Conservation (phyloP, 2,329 filamentous ascomycete genomes). For the Coniella lustricola region DNA sequence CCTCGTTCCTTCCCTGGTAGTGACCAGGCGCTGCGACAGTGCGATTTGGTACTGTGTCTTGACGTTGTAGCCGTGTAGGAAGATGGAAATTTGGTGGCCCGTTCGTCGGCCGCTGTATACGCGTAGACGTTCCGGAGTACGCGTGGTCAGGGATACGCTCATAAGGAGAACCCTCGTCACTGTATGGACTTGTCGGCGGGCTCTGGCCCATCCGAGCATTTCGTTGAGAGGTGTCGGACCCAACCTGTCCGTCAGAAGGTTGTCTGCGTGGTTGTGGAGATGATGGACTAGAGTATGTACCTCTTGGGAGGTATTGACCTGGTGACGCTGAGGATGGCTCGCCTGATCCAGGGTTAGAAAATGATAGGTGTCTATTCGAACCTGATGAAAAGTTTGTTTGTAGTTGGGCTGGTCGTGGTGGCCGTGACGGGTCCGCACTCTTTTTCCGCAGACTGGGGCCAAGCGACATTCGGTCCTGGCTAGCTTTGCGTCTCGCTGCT, state of each 20-base stretch:
- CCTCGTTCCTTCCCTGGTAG: neutral
- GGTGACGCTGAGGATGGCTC: neutral
- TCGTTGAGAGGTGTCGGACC: neutral
- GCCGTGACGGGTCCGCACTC: neutral
- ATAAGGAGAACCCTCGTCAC: neutral
- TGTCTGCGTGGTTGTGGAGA: conserved; percentile 3
- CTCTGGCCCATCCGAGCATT: neutral
- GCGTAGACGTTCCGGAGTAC: neutral
- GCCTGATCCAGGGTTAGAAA: neutral
- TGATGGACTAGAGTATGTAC: neutral
- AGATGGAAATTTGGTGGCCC: conserved; percentile 11
- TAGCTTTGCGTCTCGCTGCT: conserved; percentile 1
- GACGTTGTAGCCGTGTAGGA: conserved; percentile 5
- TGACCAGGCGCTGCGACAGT: neutral
- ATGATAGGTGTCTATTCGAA: neutral
- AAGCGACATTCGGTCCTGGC: conserved; percentile 3
- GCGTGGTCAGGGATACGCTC: neutral
- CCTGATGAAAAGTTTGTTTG: conserved; percentile 1
- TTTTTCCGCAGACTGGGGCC: neutral
- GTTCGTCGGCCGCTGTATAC: neutral
- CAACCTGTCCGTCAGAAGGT: neutral
- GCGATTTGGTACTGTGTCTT: conserved; percentile 1
- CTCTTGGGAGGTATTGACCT: neutral
- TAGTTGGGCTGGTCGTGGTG: conserved; percentile 2
- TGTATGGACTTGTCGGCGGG: neutral